Evolutionary conservation across 352 stramenopile genomes (phyloP).

Genomic region (Phytophthora aleatoria): DNA sequence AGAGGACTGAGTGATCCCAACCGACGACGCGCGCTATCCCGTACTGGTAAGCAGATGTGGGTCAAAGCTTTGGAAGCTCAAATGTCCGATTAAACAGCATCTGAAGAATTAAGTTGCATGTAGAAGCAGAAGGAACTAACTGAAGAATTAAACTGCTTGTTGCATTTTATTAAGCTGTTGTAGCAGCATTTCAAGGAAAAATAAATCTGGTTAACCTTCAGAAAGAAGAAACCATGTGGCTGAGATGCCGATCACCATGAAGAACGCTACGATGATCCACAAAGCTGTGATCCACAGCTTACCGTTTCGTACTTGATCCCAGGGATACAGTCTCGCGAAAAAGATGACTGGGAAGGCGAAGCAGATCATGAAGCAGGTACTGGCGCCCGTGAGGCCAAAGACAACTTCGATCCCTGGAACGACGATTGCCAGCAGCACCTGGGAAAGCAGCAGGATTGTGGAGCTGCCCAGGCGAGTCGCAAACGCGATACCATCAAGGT

Average conservation of each 20-base stretch:
- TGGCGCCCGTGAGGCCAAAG: slow-evolving; percentile 71
- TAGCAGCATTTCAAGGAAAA: slow-evolving; percentile 5
- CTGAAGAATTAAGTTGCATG: slow-evolving; percentile 3
- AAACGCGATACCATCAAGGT: slow-evolving; percentile 52
- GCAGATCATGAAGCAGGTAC: slow-evolving; percentile 73
- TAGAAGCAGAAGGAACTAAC: neutral
- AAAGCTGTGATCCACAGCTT: slow-evolving; percentile 43
- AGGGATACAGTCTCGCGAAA: slow-evolving; percentile 66
- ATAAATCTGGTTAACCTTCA: slow-evolving; percentile 17
- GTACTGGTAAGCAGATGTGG: slow-evolving; percentile 33
- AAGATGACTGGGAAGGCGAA: slow-evolving; percentile 75
- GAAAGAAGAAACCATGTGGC: slow-evolving; percentile 36
- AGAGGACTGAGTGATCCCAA: slow-evolving; percentile 15
- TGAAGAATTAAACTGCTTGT: slow-evolving; percentile 5
- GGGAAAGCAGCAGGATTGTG: slow-evolving; percentile 56
- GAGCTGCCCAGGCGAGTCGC: slow-evolving; percentile 54
- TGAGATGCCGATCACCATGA: slow-evolving; percentile 40
- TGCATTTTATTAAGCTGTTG: slow-evolving; percentile 18
- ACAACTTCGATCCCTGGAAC: slow-evolving; percentile 73
- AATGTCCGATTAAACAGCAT: slow-evolving; percentile 10
- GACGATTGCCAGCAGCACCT: slow-evolving; percentile 56
- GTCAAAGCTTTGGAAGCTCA: slow-evolving; percentile 25
- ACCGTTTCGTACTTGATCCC: slow-evolving; percentile 38
- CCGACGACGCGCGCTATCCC: slow-evolving; percentile 24
- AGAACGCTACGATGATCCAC: slow-evolving; percentile 43